Base-by-base conservation (phyloP, 805 yeast species). In the Monosporozyma aerobia region DNA sequence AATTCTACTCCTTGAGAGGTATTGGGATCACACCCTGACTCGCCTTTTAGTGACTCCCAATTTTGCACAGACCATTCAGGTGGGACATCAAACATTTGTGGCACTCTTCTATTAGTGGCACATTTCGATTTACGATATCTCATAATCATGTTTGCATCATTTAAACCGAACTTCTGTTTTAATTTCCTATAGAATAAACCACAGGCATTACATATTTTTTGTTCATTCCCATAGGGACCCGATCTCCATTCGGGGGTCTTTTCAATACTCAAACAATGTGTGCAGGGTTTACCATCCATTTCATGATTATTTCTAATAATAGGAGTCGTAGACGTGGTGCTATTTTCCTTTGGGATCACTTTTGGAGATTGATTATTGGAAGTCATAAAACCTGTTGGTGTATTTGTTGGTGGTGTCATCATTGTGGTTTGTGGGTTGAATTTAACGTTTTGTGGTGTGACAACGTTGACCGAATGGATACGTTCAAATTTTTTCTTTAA, bases 191-290 rank as follows among this genome's bases (percentile, higher is more conserved):
- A 51, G 37, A 51, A 51, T 29, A 51, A 35, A 3, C 53, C 53
- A 19, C 53, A 51, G 3, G 47, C 48, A 37, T 51, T 51, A 48
- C 53, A 51, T 14, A 51, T 43, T 16, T 40, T 37, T 27, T 47
- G 44, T 29, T 44, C 35, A 29, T 41, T 41, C n/a, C 53, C 53
- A 39, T 51, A 51, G 3, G 53, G 53, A 13, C 53, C 53, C 2
- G 51, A 32, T 35, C 53, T 30, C 53, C 53, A 51, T 44, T 51
- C 48, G 13, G 50, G 50, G 6, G 53, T 51, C 19, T 43, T 44
- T 23, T 32, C 50, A 11, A 35, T 19, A 23, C 23, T 27, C 8
- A 16, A 10, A 39, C 50, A 47, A n/a, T 47, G 50, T 37, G 43
- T 16, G n/a, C 50, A 47, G 9, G 50, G 50, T n/a, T 47, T 47